phyloP scores from a whole-genome alignment of 176 grass and related monocot genomes.

The Ensete ventricosum region DNA sequence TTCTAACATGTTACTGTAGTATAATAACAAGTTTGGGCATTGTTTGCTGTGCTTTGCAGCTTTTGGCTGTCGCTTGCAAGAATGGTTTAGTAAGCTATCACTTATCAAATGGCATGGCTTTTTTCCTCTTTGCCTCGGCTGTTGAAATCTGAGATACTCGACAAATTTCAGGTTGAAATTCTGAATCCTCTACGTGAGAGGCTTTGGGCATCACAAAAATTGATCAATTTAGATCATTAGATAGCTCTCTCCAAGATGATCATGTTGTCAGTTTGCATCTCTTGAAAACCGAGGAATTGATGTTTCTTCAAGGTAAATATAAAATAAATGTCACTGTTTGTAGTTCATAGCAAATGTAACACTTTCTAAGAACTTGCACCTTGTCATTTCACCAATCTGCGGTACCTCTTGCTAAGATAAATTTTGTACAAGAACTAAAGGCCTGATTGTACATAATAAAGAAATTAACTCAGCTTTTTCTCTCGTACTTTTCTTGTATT shows the following conservation, averaged over 20 bases:
- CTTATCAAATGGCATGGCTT: not conserved
- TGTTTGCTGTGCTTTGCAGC: conserved; percentile 31
- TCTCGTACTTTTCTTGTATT: too few species aligned
- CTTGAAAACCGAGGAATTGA: conserved; percentile 50
- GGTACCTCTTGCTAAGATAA: not conserved
- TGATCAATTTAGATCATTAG: conserved; percentile 3
- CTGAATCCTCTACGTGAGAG: conserved; percentile 62
- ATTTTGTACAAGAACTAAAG: not conserved
- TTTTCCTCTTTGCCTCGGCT: not conserved
- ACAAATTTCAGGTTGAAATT: conserved; percentile 56
- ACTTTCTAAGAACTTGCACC: not conserved
- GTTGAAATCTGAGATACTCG: conserved; percentile 10
- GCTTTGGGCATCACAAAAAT: conserved; percentile 42
- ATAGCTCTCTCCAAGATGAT: conserved; percentile 27
- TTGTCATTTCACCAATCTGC: not conserved
- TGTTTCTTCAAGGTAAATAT: conserved; percentile 39
- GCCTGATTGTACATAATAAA: too few species aligned
- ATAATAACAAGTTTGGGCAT: too few species aligned
- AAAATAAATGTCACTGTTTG: not conserved
- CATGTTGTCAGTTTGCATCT: conserved; percentile 53
- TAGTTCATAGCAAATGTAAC: not conserved
- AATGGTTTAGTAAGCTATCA: conserved; percentile 54
- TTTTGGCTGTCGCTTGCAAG: conserved; percentile 73
- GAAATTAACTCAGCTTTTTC: too few species aligned
- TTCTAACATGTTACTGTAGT: not conserved